Evolutionary conservation across 2,329 filamentous ascomycete species (phyloP).

Genomic region (Diaporthe citriasiana): DNA sequence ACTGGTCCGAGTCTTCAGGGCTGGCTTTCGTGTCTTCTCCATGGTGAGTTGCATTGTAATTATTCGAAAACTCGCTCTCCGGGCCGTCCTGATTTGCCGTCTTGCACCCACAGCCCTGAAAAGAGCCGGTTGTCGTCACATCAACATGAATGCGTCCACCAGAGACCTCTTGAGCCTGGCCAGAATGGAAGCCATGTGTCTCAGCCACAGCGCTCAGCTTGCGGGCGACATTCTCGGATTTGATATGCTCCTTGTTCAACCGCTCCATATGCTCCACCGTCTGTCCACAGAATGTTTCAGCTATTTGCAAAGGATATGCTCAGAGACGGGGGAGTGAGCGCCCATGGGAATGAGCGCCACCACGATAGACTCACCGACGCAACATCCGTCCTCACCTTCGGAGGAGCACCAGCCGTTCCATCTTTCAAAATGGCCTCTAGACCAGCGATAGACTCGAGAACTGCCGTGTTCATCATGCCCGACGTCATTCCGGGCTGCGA

Average conservation of each 20-base stretch:
- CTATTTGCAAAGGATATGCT: not conserved
- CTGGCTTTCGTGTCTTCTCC: not conserved
- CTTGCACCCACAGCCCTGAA: not conserved
- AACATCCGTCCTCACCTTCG: not conserved
- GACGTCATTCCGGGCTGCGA: not conserved
- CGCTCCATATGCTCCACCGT: not conserved
- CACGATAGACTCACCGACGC: not conserved
- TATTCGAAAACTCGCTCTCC: not conserved
- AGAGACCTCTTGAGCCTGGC: not conserved
- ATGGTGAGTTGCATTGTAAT: too few relatives aligned
- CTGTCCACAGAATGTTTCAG: not conserved
- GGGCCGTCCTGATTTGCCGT: not conserved
- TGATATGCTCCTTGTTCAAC: not conserved
- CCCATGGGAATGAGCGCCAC: accelerated
- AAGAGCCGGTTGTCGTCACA: not conserved
- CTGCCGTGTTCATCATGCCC: not conserved
- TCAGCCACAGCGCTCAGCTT: not conserved
- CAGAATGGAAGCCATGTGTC: not conserved
- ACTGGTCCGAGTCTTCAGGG: not conserved
- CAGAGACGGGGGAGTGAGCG: not conserved
- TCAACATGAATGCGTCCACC: not conserved
- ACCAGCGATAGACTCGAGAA: constrained; percentile 17
- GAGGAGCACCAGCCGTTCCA: too few relatives aligned
- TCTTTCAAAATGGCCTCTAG: not conserved
- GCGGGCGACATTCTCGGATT: not conserved